phyloP scores from a whole-genome alignment of 1,284 basidiomycete genomes.

The Irpex sp. region DNA sequence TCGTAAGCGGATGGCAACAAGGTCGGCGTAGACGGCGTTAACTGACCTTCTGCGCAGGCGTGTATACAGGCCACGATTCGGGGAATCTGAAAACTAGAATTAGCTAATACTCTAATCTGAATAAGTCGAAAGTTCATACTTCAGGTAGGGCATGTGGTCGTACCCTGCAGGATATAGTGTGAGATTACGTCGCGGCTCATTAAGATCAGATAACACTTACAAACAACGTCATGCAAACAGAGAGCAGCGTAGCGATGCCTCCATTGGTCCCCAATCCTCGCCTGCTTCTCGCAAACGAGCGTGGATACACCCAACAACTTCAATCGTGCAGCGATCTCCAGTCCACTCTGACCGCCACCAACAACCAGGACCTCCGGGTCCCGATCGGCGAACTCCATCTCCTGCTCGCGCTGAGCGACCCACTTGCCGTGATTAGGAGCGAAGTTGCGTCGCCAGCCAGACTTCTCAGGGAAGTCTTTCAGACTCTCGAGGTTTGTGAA shows the following conservation, averaged over 20 bases:
- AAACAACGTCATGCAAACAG: conserved; percentile 56
- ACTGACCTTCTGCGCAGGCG: conserved; percentile 44
- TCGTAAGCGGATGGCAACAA: too few relatives aligned
- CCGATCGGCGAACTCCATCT: conserved; percentile 29
- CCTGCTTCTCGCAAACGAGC: conserved; percentile 47
- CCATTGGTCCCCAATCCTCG: conserved; percentile 53
- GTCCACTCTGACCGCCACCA: conserved; percentile 48
- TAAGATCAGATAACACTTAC: conserved; percentile 30
- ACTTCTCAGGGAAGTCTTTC: conserved; percentile 40
- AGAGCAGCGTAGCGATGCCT: conserved; percentile 49
- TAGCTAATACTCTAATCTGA: too few relatives aligned
- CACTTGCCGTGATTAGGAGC: conserved; percentile 32
- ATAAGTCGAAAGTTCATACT: conserved; percentile 28
- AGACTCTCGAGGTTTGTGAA: conserved; percentile 56
- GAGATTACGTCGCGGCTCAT: background rate
- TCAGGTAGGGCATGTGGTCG: conserved; percentile 46
- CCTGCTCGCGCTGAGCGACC: conserved; percentile 29
- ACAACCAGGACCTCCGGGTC: conserved; percentile 45
- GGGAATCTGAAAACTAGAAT: conserved; percentile 35
- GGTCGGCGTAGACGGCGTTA: too few relatives aligned
- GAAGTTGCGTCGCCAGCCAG: conserved; percentile 29
- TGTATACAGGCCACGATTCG: conserved; percentile 51
- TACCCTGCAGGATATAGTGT: conserved; percentile 13
- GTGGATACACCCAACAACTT: conserved; percentile 44
- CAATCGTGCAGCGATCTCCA: conserved; percentile 47